phyloP scores from a whole-genome alignment of 2,329 filamentous ascomycete genomes.

The Arthrobotrys musiformis region DNA sequence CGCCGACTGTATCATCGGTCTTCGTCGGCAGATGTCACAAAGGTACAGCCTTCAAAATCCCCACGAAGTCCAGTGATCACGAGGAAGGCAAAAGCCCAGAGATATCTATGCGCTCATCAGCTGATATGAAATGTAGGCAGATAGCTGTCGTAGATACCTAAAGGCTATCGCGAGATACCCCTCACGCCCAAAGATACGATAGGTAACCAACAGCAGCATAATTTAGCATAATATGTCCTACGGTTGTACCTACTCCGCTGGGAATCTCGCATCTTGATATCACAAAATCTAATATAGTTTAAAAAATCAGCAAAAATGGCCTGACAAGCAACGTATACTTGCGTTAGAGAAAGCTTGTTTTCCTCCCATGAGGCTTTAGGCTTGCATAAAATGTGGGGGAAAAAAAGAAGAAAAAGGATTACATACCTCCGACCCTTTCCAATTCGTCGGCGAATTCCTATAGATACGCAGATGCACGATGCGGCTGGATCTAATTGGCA shows the following conservation, averaged over 20 bases:
- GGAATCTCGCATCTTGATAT: slow-evolving; percentile 2
- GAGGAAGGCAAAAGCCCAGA: neutral
- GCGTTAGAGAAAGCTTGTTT: slow-evolving; percentile 25
- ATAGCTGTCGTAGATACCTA: neutral
- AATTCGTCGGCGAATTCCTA: slow-evolving; percentile 2
- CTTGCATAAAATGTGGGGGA: slow-evolving; percentile 9
- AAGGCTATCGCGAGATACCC: neutral
- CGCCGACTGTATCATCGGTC: neutral
- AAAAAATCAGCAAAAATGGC: too few relatives aligned
- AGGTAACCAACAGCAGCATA: neutral
- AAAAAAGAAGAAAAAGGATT: too few relatives aligned
- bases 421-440: slow-evolving; percentile 4
- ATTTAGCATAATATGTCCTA: too few relatives aligned
- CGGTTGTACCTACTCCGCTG: slow-evolving; percentile 13
- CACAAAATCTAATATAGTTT: too few relatives aligned
- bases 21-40: neutral
- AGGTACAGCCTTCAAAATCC: neutral
- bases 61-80: neutral
- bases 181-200: neutral
- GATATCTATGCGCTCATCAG: slow-evolving; percentile 23
- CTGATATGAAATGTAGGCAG: slow-evolving; percentile 4
- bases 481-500: neutral
- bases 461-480: neutral
- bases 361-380: neutral
- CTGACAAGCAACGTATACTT: slow-evolving; percentile 23